Base-by-base conservation (phyloP, 208 protist genomes). In the Crithidia expoeki region DNA sequence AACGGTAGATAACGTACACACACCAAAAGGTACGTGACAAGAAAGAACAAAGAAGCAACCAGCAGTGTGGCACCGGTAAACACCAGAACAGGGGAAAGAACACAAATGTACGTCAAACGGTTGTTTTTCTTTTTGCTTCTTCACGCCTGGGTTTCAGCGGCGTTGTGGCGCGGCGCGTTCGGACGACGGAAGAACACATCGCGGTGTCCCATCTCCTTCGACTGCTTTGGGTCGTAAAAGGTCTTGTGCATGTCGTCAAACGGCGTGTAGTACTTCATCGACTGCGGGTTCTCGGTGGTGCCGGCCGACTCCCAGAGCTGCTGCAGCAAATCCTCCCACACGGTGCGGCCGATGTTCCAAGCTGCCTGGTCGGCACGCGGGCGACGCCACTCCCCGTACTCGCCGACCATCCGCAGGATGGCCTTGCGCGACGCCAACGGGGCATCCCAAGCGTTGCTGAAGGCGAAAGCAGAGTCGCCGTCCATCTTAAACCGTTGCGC, bases 211-310 rank as follows among this genome's bases (percentile, higher is more conserved):
- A 94, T 89, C 76, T 94, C 83, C 67, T 86, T 88, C 21, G 87
- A 89, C 75, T 94, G 86, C 81, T 93, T 92, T 30, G 76, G 83
- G 44, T 96, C 86, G 63, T 90, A 83, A 60, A 96, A 93, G 11
- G 76, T 61, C 4, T 76, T 82, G 76, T 94, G 77, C 60, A 96
- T 94, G 74, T 96, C 88, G 19, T 74, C 80, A 44, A 94, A 94
- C 0, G 92, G 92, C 6, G 92, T 96, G 84, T 96, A 96, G 76
- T 96, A 96, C 78, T 96, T 96, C 92, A 96, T 96, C 44, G 85
- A 93, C 81, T 94, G 88, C 52, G 92, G 88, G 56, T 89, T 93
- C 64, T 96, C 92, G 0, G 89, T 85, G 23, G 89, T 89, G 60
- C 88, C 85, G 33, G 86, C 76, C 30, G 82, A 83, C 59, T 96